These are phyloP conservation scores for Globisporangium mamillatum DNA, from an alignment of 352 stramenopile genomes.

Conservation along the genomic window DNA sequence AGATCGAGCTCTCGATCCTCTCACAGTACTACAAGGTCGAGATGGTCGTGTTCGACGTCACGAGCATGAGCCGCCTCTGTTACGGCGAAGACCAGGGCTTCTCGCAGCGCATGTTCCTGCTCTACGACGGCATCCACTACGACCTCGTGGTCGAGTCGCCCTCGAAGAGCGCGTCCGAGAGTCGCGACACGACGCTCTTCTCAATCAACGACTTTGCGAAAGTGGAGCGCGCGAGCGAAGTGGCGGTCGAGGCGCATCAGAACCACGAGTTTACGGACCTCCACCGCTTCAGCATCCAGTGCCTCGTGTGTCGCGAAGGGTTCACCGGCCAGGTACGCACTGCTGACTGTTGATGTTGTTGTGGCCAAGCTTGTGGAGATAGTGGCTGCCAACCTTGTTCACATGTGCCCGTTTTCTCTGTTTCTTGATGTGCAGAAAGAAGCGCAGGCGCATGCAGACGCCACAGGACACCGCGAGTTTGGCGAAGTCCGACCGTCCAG, in stretches of 20 bases:
- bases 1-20: constrained; percentile 87
- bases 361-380: neutral
- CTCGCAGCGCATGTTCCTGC: constrained; percentile 78
- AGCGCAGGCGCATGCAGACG: constrained; percentile 54
- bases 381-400: neutral
- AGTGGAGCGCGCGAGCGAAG: constrained; percentile 75
- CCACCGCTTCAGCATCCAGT: constrained; percentile 70
- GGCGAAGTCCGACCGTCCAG: constrained; percentile 40
- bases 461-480: constrained; percentile 73
- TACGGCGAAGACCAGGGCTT: constrained; percentile 83
- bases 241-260: constrained; percentile 80
- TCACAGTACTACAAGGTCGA: constrained; percentile 75
- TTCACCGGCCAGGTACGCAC: constrained; percentile 61
- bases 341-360: neutral
- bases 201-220: constrained; percentile 85
- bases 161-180: constrained; percentile 41
- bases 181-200: constrained; percentile 63
- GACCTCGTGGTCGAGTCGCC: constrained; percentile 70
- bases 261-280: constrained; percentile 84
- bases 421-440: constrained; percentile 33
- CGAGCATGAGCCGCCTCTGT: constrained; percentile 79
- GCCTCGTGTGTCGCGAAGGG: constrained; percentile 54
- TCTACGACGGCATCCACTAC: constrained; percentile 88
- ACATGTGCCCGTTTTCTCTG: neutral
- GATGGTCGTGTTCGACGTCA: constrained; percentile 85